Conservation (phyloP, 805 yeast genomes). For the Cyberlindnera suaveolens region DNA sequence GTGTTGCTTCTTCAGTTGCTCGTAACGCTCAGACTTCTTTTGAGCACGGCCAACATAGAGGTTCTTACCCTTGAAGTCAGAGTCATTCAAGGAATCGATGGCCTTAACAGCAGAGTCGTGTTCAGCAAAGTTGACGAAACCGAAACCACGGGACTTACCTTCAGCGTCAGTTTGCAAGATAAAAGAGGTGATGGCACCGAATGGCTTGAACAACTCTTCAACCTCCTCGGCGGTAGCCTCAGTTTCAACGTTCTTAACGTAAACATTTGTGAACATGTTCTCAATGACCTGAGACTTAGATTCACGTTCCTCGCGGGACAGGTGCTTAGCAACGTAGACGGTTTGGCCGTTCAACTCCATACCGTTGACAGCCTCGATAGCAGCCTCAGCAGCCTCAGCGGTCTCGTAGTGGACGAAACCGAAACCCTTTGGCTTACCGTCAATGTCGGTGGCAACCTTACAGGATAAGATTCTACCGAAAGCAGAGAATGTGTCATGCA, state of each 20-base stretch:
- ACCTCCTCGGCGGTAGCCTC: conserved; percentile 70
- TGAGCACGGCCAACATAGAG: conserved; percentile 98
- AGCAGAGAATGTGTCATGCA: conserved; percentile 95
- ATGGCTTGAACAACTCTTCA: conserved; percentile 60
- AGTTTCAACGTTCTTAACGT: conserved; percentile 80
- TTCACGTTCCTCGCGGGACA: conserved; percentile 89
- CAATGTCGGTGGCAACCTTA: conserved; percentile 92
- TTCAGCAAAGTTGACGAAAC: conserved; percentile 84
- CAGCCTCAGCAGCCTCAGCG: conserved; percentile 87
- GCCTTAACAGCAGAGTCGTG: conserved; percentile 90
- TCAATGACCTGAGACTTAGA: conserved; percentile 84
- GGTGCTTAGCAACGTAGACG: conserved; percentile 93
- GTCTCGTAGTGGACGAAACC: conserved; percentile 97
- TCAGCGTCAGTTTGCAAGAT: conserved; percentile 69
- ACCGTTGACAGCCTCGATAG: conserved; percentile 96
- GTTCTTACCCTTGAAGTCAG: conserved; percentile 77
- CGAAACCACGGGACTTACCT: conserved; percentile 92
- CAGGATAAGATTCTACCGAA: conserved; percentile 94
- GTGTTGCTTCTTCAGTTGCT: conserved; percentile 91
- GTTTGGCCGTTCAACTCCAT: conserved; percentile 95
- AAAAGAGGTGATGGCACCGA: conserved; percentile 82
- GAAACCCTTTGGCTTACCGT: conserved; percentile 89
- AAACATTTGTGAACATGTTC: conserved; percentile 93
- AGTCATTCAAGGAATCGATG: conserved; percentile 85
- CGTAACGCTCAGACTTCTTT: conserved; percentile 96